Evolutionary conservation across 805 yeast genomes (phyloP), one percentile per base, ranked within the genome.

Genomic region (Lachancea lanzarotensis): DNA sequence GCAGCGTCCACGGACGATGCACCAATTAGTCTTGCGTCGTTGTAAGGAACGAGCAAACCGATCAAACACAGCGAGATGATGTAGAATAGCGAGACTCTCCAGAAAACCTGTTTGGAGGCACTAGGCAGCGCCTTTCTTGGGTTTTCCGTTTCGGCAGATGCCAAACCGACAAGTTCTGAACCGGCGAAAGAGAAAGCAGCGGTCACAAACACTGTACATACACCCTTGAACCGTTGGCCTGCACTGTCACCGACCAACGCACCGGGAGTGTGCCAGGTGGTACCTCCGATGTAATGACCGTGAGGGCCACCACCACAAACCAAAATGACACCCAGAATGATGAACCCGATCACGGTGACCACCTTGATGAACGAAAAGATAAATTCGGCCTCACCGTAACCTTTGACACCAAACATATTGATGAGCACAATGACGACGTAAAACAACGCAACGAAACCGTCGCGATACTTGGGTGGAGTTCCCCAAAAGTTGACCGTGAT

Each of bases 171-270:
- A 57, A 75, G 57, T 53, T 75, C 80, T 40, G 78, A 66, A 40
- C 80, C 80, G 47, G 75, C 66, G 53, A 76, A 77, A 9, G 79
- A 74, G 57, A 75, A 75, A 1, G 76, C 74, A 13, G 81, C 78
- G 27, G 77, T 74, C 29, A 74, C 78, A 54, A 76, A 75, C 18
- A 75, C 79, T 1, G 77, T 62, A 46, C 76, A 71, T 22, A 75
- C 67, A 51, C 79, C 80, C 52, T 76, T 75, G 56, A 76, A 76
- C 8, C 43, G 29, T 9, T 34, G 19, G 29, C 43, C 47, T 3
- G 42, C 38, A 15, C 13, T 26, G 33, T 51, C 73, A 38, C 76
- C 62, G 10, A 78, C 75, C 56, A 84, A 81, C 0, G 89, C 79
- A 41, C 91, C 91, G 13, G 80, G 80, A 40, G 68, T 48, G 48